Conservation (phyloP, 352 stramenopile genomes). For the Globisporangium solare region DNA sequence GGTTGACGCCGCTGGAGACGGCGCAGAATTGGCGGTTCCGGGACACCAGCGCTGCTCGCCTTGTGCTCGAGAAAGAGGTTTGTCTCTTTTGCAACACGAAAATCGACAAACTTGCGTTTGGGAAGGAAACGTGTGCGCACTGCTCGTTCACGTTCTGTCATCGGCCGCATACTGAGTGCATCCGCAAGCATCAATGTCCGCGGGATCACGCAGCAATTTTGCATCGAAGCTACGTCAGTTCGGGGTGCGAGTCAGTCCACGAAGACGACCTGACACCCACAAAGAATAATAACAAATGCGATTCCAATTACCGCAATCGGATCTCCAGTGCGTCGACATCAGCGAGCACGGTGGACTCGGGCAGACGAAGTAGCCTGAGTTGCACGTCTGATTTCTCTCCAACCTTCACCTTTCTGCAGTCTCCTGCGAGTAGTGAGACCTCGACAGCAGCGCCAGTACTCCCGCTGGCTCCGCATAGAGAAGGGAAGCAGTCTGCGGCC, state of each 20-base stretch:
- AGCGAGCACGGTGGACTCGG: slow-evolving; percentile 6
- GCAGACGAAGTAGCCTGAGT: slow-evolving; percentile 13
- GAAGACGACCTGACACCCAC: slow-evolving; percentile 2
- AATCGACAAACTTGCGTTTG: slow-evolving; percentile 56
- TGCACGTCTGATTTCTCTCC: slow-evolving; percentile 3
- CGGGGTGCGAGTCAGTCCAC: neutral
- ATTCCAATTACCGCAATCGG: slow-evolving; percentile 13
- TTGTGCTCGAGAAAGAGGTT: slow-evolving; percentile 67
- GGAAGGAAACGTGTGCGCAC: slow-evolving; percentile 40
- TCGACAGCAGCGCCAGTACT: slow-evolving; percentile 18
- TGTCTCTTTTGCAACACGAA: slow-evolving; percentile 79
- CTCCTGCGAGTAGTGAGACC: neutral
- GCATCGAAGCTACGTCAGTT: too few species aligned
- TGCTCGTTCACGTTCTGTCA: slow-evolving; percentile 62
- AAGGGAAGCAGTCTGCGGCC: slow-evolving; percentile 12
- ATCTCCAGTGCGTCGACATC: slow-evolving; percentile 12
- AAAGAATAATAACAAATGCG: neutral
- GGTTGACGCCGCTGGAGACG: slow-evolving; percentile 53
- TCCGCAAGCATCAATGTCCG: slow-evolving; percentile 64
- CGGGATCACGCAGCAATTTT: slow-evolving; percentile 7
- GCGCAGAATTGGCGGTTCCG: slow-evolving; percentile 55
- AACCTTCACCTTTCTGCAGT: neutral
- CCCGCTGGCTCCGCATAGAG: too few species aligned
- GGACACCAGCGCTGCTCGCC: slow-evolving; percentile 56
- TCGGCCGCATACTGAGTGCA: slow-evolving; percentile 37